These are phyloP conservation scores for Ophiostoma australiae DNA, from an alignment of 2,329 filamentous ascomycete genomes.

Conservation along the genomic window DNA sequence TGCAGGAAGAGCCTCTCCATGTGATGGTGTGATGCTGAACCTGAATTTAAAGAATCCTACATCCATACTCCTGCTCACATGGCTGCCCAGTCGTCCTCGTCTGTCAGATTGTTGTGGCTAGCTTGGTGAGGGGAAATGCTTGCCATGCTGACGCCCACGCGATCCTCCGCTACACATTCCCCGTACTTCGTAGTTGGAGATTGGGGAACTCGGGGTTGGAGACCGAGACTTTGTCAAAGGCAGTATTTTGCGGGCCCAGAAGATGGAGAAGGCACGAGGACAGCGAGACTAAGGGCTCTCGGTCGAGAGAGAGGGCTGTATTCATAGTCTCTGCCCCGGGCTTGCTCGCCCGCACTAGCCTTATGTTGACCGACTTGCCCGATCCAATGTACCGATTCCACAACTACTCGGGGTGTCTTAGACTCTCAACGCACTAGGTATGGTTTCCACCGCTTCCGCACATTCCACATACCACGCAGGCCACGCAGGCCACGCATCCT, in stretches of 20 bases:
- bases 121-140: constrained; percentile 13
- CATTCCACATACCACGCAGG: constrained; percentile 8
- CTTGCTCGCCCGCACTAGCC: constrained; percentile 12
- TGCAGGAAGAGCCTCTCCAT: not conserved
- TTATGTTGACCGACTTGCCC: not conserved
- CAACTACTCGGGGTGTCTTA: constrained; percentile 2
- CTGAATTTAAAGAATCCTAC: not conserved
- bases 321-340: not conserved
- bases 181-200: not conserved
- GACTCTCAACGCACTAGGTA: constrained; percentile 6
- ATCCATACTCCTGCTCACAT: constrained; percentile 9
- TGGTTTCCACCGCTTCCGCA: constrained; percentile 9
- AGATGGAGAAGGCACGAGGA: constrained; percentile 10
- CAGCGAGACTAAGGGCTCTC: constrained; percentile 5
- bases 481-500: constrained; percentile 5
- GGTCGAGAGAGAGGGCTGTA: not conserved
- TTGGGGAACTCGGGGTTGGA: constrained; percentile 13
- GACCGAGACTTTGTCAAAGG: not conserved
- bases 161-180: constrained; percentile 11
- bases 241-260: constrained; percentile 12
- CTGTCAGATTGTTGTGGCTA: not conserved
- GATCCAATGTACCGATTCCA: not conserved
- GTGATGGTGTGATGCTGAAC: not conserved
- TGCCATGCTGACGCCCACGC: not conserved
- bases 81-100: not conserved